Percentiles rank a stretch among this genome's conserved stretches.
These are phyloP conservation scores for Paraphoma chrysanthemicola DNA, from an alignment of 2,329 filamentous ascomycete genomes.

Conservation along the genomic window DNA sequence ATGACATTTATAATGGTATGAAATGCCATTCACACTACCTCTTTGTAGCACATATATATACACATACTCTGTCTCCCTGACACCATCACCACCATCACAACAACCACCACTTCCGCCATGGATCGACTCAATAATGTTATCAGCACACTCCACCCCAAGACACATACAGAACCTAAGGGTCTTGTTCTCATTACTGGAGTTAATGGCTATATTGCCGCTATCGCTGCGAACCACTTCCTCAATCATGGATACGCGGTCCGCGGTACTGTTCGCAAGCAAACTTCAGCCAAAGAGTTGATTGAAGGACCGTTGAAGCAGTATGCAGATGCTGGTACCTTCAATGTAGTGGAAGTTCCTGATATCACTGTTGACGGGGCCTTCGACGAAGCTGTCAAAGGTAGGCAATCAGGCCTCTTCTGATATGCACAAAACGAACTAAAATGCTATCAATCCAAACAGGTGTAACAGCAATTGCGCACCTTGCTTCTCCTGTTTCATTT, in stretches of 20 bases:
- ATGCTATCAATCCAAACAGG: slow-evolving; percentile 2
- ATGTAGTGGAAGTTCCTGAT: slow-evolving; percentile 33
- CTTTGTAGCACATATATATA: too few relatives aligned
- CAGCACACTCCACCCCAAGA: too few relatives aligned
- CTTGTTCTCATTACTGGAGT: slow-evolving; percentile 33
- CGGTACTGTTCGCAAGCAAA: slow-evolving; percentile 35
- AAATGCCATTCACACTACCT: too few relatives aligned
- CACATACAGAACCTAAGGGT: slow-evolving; percentile 21
- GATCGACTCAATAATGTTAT: neutral
- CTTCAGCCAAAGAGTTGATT: slow-evolving; percentile 22
- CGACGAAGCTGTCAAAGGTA: slow-evolving; percentile 35
- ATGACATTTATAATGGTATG: neutral
- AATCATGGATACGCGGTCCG: slow-evolving; percentile 36
- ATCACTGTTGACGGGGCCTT: slow-evolving; percentile 35
- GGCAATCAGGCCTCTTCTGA: neutral
- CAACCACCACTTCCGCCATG: neutral
- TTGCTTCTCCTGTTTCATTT: slow-evolving; percentile 28
- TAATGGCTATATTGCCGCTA: slow-evolving; percentile 35
- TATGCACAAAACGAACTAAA: too few relatives aligned
- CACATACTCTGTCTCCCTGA: too few relatives aligned
- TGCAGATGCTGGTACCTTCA: slow-evolving; percentile 22
- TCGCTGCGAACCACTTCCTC: slow-evolving; percentile 34
- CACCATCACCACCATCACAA: neutral
- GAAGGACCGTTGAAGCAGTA: slow-evolving; percentile 27
- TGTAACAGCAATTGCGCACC: slow-evolving; percentile 28